Evolutionary conservation across 352 stramenopile genomes (phyloP), one percentile per base, ranked within the genome.

Genomic region (Blastocystis hominis): DNA sequence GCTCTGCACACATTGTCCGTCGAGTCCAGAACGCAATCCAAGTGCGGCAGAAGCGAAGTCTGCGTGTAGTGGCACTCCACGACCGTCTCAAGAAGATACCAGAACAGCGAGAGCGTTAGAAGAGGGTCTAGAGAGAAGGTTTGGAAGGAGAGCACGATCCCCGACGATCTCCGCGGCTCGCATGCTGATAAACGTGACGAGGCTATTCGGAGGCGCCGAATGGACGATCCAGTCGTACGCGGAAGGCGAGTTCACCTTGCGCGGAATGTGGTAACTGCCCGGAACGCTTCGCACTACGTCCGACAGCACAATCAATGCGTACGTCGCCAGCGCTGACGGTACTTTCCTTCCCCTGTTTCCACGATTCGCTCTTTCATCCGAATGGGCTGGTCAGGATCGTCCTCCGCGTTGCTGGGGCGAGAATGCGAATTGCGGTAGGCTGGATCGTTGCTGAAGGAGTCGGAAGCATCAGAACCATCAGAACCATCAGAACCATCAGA

Each of bases 51-150:
- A 17, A 84, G 44, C 38, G 17, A 42, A 13, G 47, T 53, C 36
- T 64, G 47, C 40, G 59, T 53, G 38, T 68, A 84, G 56, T 84
- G 72, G 20, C n/a, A 84, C 72, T 84, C 72, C 3, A 84, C 53
- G 20, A 84, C 54, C n/a, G 72, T 66, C 34, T 66, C 72, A 24
- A 84, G 68, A 10, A 84, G 30, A 47, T 69, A 84, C 72, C 72
- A 84, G 56, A 84, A 84, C 20, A 84, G 50, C 17, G 72, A 64
- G 40, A 84, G 42, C 0, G 72, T 69, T 30, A 66, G 44, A 2
- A 68, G 9, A 13, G 53, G 72, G 38, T 47, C 72, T 84, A 38
- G 24, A 47, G 0, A n/a, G 7, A 15, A 44, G 10, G 10, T n/a
- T 24, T 75, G 20, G 20, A 10, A 42, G n/a, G 17, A 7, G 17